phyloP scores from a whole-genome alignment of 495 filamentous ascomycete genomes.

The Pseudoneurospora amorphoporcata region DNA sequence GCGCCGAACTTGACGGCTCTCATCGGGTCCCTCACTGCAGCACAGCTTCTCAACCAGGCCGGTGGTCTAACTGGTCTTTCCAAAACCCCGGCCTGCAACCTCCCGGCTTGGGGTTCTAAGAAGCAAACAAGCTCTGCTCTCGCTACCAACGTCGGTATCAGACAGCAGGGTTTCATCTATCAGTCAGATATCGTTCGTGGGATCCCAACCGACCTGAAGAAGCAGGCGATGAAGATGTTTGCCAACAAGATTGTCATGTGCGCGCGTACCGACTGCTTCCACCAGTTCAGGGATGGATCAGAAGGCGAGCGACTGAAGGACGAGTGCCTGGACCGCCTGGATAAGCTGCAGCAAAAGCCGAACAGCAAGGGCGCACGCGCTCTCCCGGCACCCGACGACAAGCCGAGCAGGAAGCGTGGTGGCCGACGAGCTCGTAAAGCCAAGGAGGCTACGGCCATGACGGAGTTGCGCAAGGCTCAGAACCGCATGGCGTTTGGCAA shows the following conservation, averaged over 20 bases:
- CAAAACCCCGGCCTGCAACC: constrained; percentile 86
- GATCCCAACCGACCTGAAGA: constrained; percentile 77
- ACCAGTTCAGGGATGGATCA: constrained; percentile 69
- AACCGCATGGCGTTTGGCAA: constrained; percentile 95
- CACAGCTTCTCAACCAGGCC: constrained; percentile 87
- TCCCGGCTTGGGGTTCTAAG: constrained; percentile 81
- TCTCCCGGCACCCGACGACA: constrained; percentile 90
- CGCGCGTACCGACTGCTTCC: constrained; percentile 79
- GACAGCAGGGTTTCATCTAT: constrained; percentile 90
- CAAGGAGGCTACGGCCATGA: constrained; percentile 96
- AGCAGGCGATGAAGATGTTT: constrained; percentile 92
- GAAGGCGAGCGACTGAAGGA: constrained; percentile 74
- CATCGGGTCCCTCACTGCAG: constrained; percentile 89
- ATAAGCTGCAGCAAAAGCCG: constrained; percentile 89
- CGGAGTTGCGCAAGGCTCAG: constrained; percentile 89
- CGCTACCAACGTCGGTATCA: constrained; percentile 86
- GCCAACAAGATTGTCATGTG: constrained; percentile 88
- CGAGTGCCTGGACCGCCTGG: constrained; percentile 76
- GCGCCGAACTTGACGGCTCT: constrained; percentile 91
- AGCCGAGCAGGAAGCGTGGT: constrained; percentile 86
- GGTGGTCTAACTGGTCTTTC: constrained; percentile 83
- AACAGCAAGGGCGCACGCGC: constrained; percentile 82
- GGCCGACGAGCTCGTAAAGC: constrained; percentile 86
- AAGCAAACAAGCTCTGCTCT: constrained; percentile 74
- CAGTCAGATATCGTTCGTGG: constrained; percentile 77